phyloP scores from a whole-genome alignment of 2,329 filamentous ascomycete species.

The Bisporella sp. region DNA sequence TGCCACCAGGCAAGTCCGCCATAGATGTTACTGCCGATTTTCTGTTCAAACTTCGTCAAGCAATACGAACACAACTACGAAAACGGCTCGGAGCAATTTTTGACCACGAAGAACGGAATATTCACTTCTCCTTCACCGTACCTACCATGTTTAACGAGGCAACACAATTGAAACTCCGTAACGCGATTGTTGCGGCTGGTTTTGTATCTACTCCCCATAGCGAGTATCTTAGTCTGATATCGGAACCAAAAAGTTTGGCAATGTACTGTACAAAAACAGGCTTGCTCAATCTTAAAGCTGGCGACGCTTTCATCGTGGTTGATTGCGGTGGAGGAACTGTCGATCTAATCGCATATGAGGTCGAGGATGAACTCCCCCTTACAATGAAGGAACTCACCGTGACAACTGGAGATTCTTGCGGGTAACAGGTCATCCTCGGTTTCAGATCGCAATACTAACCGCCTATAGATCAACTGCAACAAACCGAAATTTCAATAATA shows the following conservation, averaged over 20 bases:
- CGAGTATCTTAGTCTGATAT: neutral
- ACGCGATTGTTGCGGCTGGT: neutral
- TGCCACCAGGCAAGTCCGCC: neutral
- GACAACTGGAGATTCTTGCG: neutral
- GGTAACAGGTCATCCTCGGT: neutral
- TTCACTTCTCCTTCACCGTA: neutral
- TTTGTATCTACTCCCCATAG: neutral
- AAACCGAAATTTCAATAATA: neutral
- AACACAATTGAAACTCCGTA: neutral
- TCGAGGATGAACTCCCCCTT: neutral
- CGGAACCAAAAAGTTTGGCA: neutral
- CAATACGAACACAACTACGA: neutral
- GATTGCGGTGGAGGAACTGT: neutral
- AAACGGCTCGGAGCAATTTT: neutral
- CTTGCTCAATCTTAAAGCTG: neutral
- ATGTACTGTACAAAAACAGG: neutral
- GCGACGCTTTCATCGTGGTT: neutral
- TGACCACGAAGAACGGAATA: neutral
- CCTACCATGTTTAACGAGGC: neutral
- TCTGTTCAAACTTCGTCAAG: neutral
- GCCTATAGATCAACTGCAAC: neutral
- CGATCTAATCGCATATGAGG: neutral
- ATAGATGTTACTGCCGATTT: neutral
- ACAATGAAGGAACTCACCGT: neutral
- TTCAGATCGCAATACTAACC: neutral